Base-by-base conservation (phyloP, 2,329 filamentous ascomycete genomes). In the Lachnellula willkommii region DNA sequence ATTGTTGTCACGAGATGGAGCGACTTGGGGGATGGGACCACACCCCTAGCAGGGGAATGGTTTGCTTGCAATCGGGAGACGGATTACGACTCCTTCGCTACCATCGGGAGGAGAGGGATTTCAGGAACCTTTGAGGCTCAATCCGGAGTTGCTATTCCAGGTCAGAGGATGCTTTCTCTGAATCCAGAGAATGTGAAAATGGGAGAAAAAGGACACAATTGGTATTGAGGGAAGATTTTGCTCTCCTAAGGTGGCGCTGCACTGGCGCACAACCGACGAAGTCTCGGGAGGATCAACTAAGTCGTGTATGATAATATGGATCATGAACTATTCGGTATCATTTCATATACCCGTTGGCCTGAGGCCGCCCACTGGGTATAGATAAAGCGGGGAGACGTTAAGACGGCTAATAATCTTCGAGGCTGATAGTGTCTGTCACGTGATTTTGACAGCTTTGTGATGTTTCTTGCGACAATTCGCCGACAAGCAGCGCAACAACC, bases 1-100 rank as follows among this genome's bases (percentile, higher is more conserved):
- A 75, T 86, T 53, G 75, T 82, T 4, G 78, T 84, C 4, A 85
- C 82, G 7, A 70, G 82, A 17, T 86, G 82, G 82, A 79, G 76
- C 58, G 82, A 86, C 68, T 66, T 86, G 15, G 82, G 82, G 1
- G 74, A 82, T 66, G 80, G 80, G 1, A 74, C 69, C 2, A 73
- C 72, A 9, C 79, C 81, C 2, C 70, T 70, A 11, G 74, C 71
- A n/a, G 70, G 70, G 4, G 79, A 83, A 58, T 84, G 82, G 77
- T 76, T 75, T 11, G 77, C 81, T n/a, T 73, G 78, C 37, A 80
- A 80, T 63, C 79, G 78, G 5, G 60, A 72, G 12, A 61, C 68
- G 4, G 58, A 57, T 15, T 85, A 79, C 64, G 76, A 83, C 63
- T 82, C 79, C 37, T 83, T 85, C 59, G 62, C 63, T 2, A 68